These are phyloP conservation scores for Fusarium napiforme DNA, from an alignment of 2,329 filamentous ascomycete genomes.

Conservation along the genomic window DNA sequence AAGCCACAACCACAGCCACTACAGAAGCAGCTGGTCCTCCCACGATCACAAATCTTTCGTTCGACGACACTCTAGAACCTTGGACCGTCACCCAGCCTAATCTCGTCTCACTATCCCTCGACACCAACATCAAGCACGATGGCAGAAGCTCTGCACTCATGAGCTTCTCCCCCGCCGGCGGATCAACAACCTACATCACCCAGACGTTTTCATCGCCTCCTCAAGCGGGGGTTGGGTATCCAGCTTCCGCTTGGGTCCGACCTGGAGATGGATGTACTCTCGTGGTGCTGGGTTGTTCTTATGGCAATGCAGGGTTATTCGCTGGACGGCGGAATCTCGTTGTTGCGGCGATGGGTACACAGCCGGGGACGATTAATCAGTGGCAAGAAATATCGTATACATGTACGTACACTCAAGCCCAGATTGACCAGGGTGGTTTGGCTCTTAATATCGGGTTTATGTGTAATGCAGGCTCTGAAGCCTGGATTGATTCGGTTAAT, in stretches of 20 bases:
- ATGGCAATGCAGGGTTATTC: not conserved
- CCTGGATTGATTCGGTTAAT: not conserved
- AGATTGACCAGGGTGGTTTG: not conserved
- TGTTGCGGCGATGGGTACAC: not conserved
- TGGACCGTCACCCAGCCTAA: not conserved
- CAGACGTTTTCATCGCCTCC: fast-evolving
- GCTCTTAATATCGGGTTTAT: not conserved
- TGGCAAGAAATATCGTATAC: not conserved
- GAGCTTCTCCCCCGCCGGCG: not conserved
- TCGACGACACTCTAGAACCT: not conserved
- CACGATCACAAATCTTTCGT: not conserved
- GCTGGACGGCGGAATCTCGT: not conserved
- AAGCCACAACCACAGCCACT: not conserved
- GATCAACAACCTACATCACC: not conserved
- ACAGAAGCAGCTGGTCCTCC: not conserved
- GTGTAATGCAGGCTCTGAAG: not conserved
- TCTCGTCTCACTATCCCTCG: not conserved
- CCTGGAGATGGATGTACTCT: not conserved
- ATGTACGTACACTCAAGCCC: not conserved
- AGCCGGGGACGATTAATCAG: not conserved
- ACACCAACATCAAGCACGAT: not conserved
- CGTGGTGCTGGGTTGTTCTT: not conserved
- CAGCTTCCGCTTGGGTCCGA: not conserved
- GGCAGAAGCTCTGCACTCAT: not conserved
- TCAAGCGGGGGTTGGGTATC: not conserved